phyloP scores from a whole-genome alignment of 305 asterid genomes.

The Caryopteris hybrid region DNA sequence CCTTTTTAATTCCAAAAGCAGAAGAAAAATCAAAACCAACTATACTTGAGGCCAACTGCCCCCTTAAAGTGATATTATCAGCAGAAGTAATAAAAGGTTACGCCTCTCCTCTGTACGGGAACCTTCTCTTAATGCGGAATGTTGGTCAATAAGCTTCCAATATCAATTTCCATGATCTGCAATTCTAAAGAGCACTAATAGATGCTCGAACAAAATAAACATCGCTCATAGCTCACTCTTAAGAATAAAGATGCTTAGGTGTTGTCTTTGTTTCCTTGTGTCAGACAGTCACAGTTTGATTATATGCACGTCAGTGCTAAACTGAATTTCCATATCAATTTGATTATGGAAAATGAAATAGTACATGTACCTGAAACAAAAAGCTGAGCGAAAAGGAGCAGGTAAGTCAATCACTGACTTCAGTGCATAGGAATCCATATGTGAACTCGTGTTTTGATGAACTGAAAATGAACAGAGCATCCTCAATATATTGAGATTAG shows the following conservation, averaged over 20 bases:
- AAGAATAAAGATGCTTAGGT: not conserved
- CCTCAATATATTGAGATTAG: conserved; percentile 6
- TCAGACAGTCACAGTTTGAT: too few species aligned
- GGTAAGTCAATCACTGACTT: conserved; percentile 81
- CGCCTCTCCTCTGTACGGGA: not conserved
- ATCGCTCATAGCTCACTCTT: not conserved
- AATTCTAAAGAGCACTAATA: not conserved
- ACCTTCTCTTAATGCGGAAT: not conserved
- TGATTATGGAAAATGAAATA: not conserved
- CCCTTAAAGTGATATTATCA: not conserved
- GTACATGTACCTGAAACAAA: conserved; percentile 74
- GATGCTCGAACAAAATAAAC: not conserved
- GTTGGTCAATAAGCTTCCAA: conserved; percentile 3
- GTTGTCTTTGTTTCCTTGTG: not conserved
- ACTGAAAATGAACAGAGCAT: conserved; percentile 19
- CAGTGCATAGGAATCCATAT: conserved; percentile 54
- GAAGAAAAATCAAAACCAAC: conserved; percentile 8
- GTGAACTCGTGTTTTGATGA: conserved; percentile 21
- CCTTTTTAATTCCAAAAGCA: not conserved
- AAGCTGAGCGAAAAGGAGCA: conserved; percentile 58
- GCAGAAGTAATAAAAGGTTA: not conserved
- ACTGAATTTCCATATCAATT: conserved; percentile 5
- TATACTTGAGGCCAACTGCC: conserved; percentile 4
- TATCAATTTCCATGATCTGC: conserved; percentile 7
- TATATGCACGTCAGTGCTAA: not conserved